Percentiles rank a stretch among this genome's conserved stretches.
Conservation (phyloP, 2,329 filamentous ascomycete genomes). For the Chrysoporthe austroafricana region DNA sequence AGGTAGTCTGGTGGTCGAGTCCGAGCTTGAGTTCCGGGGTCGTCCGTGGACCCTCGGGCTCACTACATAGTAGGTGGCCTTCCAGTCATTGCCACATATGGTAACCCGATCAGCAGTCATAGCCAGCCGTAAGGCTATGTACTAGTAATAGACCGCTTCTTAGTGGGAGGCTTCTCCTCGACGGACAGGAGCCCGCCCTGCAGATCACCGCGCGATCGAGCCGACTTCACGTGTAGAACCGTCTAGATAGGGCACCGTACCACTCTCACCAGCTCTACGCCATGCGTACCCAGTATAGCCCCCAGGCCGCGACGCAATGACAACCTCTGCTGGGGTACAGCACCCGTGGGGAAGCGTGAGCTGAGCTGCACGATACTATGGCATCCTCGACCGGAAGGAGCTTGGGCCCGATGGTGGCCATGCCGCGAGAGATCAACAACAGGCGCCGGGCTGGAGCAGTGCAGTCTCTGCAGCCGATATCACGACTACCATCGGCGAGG, state of each 20-base stretch:
- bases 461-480: not conserved
- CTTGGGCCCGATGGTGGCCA: not conserved
- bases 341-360: not conserved
- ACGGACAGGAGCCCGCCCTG: not conserved
- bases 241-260: too few relatives aligned
- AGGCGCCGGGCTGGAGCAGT: not conserved
- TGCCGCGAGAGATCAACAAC: not conserved
- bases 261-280: not conserved
- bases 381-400: not conserved
- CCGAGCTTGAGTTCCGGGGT: not conserved
- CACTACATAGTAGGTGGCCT: not conserved
- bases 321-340: not conserved
- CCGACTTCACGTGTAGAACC: not conserved
- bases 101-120: slow-evolving; percentile 23
- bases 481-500: not conserved
- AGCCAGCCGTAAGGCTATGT: slow-evolving; percentile 4
- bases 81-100: slow-evolving; percentile 17
- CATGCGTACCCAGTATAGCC: not conserved
- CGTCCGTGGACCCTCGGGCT: not conserved
- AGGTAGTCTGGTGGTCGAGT: too few relatives aligned
- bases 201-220: not conserved
- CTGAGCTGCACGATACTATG: not conserved
- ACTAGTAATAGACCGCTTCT: not conserved
- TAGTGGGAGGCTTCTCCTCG: not conserved
- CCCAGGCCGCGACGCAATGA: not conserved